phyloP scores from a whole-genome alignment of 2,329 filamentous ascomycete species.

The Thermothelomyces thermophilus region DNA sequence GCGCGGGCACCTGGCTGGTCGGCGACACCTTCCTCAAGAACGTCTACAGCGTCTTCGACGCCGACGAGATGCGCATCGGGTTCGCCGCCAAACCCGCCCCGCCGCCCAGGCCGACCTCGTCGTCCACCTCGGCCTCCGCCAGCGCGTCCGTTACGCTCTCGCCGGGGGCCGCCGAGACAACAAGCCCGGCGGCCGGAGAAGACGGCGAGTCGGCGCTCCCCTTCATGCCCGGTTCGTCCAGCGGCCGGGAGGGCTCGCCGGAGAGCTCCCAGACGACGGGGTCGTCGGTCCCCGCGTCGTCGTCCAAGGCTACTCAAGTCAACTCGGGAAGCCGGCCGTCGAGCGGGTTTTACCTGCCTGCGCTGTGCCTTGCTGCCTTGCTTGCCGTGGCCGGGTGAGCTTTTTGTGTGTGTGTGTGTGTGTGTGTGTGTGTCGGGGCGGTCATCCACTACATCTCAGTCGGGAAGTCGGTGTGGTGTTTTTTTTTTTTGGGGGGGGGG shows the following conservation, averaged over 20 bases:
- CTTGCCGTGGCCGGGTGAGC: slow-evolving; percentile 22
- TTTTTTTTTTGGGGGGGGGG: too few relatives aligned
- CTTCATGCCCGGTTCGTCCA: slow-evolving; percentile 29
- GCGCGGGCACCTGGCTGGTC: slow-evolving; percentile 65
- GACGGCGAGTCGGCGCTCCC: slow-evolving; percentile 15
- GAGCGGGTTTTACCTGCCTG: slow-evolving; percentile 18
- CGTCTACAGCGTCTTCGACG: slow-evolving; percentile 80
- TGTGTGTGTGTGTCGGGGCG: too few relatives aligned
- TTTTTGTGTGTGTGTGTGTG: too few relatives aligned
- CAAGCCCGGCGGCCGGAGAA: slow-evolving; percentile 1
- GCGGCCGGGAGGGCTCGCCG: slow-evolving; percentile 32
- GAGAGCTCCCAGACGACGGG: slow-evolving; percentile 19
- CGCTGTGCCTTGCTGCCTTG: slow-evolving; percentile 22
- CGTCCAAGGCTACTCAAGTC: slow-evolving; percentile 19
- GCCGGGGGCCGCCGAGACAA: neutral
- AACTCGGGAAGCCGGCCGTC: slow-evolving; percentile 25
- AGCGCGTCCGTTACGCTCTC: slow-evolving; percentile 9
- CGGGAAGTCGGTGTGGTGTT: too few relatives aligned
- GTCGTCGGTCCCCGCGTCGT: slow-evolving; percentile 16
- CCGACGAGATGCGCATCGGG: slow-evolving; percentile 57
- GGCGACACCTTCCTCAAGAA: slow-evolving; percentile 86
- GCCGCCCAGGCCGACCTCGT: slow-evolving; percentile 20
- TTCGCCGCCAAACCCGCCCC: slow-evolving; percentile 32
- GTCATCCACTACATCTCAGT: too few relatives aligned
- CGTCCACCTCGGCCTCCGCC: neutral